phyloP scores from a whole-genome alignment of 352 stramenopile genomes.

The Globisporangium sylvaticum region DNA sequence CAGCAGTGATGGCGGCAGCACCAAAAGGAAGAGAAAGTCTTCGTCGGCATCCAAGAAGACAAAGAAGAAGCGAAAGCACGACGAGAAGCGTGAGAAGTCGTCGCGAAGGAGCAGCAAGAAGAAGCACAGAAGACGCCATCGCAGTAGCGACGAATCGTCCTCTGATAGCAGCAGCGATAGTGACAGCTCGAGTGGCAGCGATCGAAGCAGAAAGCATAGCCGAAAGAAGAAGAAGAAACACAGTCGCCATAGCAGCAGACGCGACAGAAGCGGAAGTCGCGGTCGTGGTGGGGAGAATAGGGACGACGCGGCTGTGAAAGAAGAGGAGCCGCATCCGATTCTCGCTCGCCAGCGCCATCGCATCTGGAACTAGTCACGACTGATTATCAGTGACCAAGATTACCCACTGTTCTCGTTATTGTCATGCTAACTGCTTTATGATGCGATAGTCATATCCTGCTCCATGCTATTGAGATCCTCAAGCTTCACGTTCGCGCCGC shows the following conservation, averaged over 20 bases:
- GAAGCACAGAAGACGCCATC: neutral
- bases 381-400: neutral
- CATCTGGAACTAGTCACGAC: constrained; percentile 30
- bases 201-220: neutral
- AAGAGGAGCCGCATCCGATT: constrained; percentile 17
- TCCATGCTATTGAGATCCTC: constrained; percentile 34
- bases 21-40: neutral
- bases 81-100: constrained; percentile 6
- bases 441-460: neutral
- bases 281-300: neutral
- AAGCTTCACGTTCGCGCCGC: constrained; percentile 38
- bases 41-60: constrained; percentile 12
- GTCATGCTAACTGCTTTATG: neutral
- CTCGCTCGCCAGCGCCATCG: constrained; percentile 29
- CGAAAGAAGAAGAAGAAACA: constrained; percentile 1
- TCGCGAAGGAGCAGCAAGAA: constrained; percentile 16
- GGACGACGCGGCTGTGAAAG: neutral
- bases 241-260: neutral
- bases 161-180: constrained; percentile 4
- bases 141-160: neutral
- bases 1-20: constrained; percentile 13
- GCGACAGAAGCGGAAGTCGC: neutral
- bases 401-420: neutral
- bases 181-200: neutral
- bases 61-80: constrained; percentile 22